These are phyloP conservation scores for Diphasiastrum complanatum DNA, from an alignment of 83 land plant genomes.

Conservation along the genomic window DNA sequence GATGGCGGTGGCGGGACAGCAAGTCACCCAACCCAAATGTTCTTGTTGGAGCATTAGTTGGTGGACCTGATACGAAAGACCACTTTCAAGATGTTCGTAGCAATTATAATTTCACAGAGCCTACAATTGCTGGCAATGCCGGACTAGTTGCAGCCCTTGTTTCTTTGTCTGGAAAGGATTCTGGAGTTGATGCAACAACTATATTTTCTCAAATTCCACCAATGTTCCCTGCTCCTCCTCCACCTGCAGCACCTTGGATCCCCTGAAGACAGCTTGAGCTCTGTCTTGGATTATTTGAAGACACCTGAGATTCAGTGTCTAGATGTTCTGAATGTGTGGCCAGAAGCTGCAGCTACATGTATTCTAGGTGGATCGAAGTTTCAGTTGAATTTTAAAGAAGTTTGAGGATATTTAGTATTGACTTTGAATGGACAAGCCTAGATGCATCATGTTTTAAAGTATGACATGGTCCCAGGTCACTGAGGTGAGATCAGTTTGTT, in stretches of 20 bases:
- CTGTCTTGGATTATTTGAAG: no score
- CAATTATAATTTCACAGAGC: constrained; percentile 59
- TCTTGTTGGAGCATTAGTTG: constrained; percentile 84
- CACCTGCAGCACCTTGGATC: constrained; percentile 74
- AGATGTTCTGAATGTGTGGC: no score
- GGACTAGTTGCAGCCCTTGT: constrained; percentile 68
- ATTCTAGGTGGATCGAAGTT: no score
- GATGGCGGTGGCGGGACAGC: constrained; percentile 46
- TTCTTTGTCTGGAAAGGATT: constrained; percentile 45
- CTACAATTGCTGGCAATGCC: constrained; percentile 82
- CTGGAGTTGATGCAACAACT: constrained; percentile 55
- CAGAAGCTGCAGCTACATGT: no score
- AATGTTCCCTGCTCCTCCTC: constrained; percentile 46
- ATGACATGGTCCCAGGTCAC: no score
- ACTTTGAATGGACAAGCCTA: no score
- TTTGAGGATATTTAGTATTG: no score
- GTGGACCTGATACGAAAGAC: constrained; percentile 63
- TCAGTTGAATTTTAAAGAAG: no score
- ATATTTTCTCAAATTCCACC: constrained; percentile 71
- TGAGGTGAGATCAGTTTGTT: no score
- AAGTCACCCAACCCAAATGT: constrained; percentile 53
- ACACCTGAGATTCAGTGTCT: no score
- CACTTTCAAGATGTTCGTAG: constrained; percentile 46
- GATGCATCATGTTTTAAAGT: no score
- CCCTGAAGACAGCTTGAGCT: no score